Base-by-base conservation (phyloP, 2,329 filamentous ascomycete genomes). In the Diaporthe capsici region DNA sequence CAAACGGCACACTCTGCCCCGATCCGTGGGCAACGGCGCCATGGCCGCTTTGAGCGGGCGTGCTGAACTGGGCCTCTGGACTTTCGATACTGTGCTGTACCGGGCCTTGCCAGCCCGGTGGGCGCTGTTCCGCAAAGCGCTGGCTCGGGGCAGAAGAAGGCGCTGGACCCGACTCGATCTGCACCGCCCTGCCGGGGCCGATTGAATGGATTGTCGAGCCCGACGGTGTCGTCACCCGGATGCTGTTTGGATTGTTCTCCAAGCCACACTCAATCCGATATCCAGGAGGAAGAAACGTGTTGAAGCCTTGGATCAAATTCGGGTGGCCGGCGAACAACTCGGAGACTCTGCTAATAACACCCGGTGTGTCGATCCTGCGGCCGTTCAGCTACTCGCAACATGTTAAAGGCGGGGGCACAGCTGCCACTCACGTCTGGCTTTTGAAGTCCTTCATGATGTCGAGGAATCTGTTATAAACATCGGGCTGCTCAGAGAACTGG, bases 361-460 rank as follows among this genome's bases (percentile, higher is more conserved):
- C 97, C 0, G 97, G 97, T 0, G 97, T 99, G 83, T 99, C 97
- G 80, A 99, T 99, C 4, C 94, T 93, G 75, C 37, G 37, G n/a
- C 9, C 61, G 3, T 61, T 79, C 76, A 80, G 80, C n/a, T 44
- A 55, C 37, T 20, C 42, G 49, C 12, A 37, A 28, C 28, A 17
- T 39, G 47, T 60, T n/a, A 31, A 42, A 15, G 17, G 22, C 25
- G 53, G 76, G 49, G 22, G 17, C n/a, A 72, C 39, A 58, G 55
- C 58, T 63, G 73, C 15, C 17, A 90, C 94, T 86, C 88, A 96
- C 91, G 96, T 95, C 86, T 98, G 96, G 81, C 95, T 98, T 86
- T 99, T 99, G 84, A 99, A 99, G 80, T 99, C 97, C 82, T 99
- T 99, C 97, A 99, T 99, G 67, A 99, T 99, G 80, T 99, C 97